Evolutionary conservation across 2,329 filamentous ascomycete species (phyloP).

Genomic region (Alternaria gansuensis): DNA sequence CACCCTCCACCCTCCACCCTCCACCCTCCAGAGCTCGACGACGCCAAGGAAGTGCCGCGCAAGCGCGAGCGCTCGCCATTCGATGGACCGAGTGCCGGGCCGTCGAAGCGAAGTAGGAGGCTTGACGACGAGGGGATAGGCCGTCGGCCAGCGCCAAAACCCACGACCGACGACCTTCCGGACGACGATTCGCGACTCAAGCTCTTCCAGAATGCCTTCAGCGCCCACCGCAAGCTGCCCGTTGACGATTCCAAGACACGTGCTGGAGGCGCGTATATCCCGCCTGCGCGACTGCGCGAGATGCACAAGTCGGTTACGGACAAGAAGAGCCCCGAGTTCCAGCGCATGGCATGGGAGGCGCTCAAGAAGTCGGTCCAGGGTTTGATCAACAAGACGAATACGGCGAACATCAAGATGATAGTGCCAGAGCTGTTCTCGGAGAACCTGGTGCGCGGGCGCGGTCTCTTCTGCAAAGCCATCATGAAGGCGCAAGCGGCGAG

Average conservation of each 20-base stretch:
- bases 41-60: constrained; percentile 57
- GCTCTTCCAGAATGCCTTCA: constrained; percentile 51
- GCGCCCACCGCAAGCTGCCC: constrained; percentile 77
- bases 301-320: constrained; percentile 97
- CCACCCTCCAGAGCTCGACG: constrained; percentile 51
- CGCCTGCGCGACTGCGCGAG: constrained; percentile 86
- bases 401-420: constrained; percentile 96
- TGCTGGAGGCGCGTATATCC: constrained; percentile 95
- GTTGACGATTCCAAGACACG: constrained; percentile 89
- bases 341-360: constrained; percentile 99
- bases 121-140: constrained; percentile 68
- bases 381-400: constrained; percentile 98
- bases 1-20: too few species aligned
- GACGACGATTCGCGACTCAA: constrained; percentile 50
- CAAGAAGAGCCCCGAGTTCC: constrained; percentile 94
- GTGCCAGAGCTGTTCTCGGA: constrained; percentile 95
- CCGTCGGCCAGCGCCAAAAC: constrained; percentile 58
- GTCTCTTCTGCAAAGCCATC: constrained; percentile 92
- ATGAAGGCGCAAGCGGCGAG: constrained; percentile 98
- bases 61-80: constrained; percentile 65
- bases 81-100: constrained; percentile 39
- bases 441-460: constrained; percentile 89
- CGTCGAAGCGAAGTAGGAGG: constrained; percentile 51
- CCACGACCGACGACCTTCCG: constrained; percentile 29
- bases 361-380: constrained; percentile 99